Conservation (phyloP, 1,139 yeast species). For the Scheffersomyces cryptocercus region DNA sequence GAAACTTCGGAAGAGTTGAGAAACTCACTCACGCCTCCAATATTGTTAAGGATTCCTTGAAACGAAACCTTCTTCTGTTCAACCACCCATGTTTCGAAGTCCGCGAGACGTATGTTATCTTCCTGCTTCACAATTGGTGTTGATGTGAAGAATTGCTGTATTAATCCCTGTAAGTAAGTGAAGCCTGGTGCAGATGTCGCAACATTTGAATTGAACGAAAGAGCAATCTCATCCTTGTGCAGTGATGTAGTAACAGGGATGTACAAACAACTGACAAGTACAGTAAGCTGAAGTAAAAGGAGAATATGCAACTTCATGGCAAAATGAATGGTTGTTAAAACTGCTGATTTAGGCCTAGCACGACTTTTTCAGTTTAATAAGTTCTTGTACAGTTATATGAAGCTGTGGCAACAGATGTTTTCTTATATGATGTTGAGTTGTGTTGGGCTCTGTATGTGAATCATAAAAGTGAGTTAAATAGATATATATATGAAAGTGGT, state of each 20-base stretch:
- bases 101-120: constrained; percentile 9
- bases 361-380: too few species aligned
- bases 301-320: not conserved
- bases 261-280: not conserved
- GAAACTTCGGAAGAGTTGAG: constrained; percentile 40
- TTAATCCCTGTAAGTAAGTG: not conserved
- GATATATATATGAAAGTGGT: too few species aligned
- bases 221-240: too few species aligned
- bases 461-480: too few species aligned
- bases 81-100: constrained; percentile 59
- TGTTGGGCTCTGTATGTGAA: too few species aligned
- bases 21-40: constrained; percentile 51
- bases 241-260: not conserved
- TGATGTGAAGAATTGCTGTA: not conserved
- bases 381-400: too few species aligned
- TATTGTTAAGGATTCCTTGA: constrained; percentile 56
- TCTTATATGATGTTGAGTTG: too few species aligned
- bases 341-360: too few species aligned
- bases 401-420: too few species aligned
- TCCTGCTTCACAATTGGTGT: not conserved
- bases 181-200: too few species aligned
- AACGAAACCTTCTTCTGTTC: constrained; percentile 54
- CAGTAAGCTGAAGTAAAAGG: not conserved
- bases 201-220: not conserved
- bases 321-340: not conserved